phyloP scores from a whole-genome alignment of 768 basidiomycete species.

The Dentipellis sp. region DNA sequence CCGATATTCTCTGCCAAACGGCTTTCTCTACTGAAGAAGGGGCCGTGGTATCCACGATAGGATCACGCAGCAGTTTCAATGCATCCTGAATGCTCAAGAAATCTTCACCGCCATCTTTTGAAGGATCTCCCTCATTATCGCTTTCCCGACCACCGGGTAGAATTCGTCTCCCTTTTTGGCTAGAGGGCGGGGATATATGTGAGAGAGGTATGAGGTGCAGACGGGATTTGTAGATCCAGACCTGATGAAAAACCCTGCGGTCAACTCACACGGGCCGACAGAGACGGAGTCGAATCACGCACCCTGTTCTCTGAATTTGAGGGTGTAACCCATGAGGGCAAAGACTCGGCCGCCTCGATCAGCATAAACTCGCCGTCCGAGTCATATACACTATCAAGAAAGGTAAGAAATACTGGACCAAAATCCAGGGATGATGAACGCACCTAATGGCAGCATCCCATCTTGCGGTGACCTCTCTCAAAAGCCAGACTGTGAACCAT shows the following conservation, averaged over 20 bases:
- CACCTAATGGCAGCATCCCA: conserved; percentile 83
- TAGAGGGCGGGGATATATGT: conserved; percentile 59
- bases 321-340: conserved; percentile 89
- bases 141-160: conserved; percentile 31
- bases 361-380: conserved; percentile 93
- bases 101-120: conserved; percentile 31
- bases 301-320: conserved; percentile 90
- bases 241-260: conserved; percentile 36
- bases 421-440: conserved; percentile 12
- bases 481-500: conserved; percentile 90
- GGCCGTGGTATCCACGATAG: conserved; percentile 46
- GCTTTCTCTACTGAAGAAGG: conserved; percentile 48
- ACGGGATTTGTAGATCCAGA: conserved; percentile 81
- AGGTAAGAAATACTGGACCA: neutral
- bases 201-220: conserved; percentile 83
- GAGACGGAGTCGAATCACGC: conserved; percentile 29
- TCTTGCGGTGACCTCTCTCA: conserved; percentile 63
- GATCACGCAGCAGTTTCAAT: conserved; percentile 48
- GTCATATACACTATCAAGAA: conserved; percentile 54
- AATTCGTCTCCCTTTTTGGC: conserved; percentile 39
- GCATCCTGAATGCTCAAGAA: conserved; percentile 58
- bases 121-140: conserved; percentile 41
- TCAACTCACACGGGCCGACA: neutral
- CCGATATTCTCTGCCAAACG: conserved; percentile 63
- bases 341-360: conserved; percentile 87